Evolutionary conservation across 352 stramenopile species (phyloP), one percentile per base, ranked within the genome.

Genomic region (Globisporangium heterothallicum): DNA sequence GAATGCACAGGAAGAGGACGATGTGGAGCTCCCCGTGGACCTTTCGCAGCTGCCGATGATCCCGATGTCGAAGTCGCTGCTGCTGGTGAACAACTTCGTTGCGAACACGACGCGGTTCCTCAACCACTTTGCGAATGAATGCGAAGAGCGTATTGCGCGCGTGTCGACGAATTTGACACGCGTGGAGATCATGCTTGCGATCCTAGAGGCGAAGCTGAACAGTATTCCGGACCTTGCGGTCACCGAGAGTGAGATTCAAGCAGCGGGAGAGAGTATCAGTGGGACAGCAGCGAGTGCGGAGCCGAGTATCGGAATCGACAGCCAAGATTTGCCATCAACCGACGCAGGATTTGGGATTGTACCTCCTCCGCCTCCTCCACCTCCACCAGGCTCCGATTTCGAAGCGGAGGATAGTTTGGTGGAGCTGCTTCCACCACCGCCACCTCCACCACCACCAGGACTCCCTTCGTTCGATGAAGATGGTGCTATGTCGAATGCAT

Each of bases 31-130:
- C 1, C 82, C 79, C 5, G 60, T 93, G 24, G 82, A 93, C 50
- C 67, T 93, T 9, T 84, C 78, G 32, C 83, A 93, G 61, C 60
- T 93, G 30, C 74, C 78, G 32, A 58, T 73, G 42, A 88, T 92
- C 42, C 80, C 82, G 16, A 74, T 82, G 54, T 44, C 75, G 49
- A 93, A 93, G 64, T 84, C 78, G 45, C 64, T 93, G 50, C 58
- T 93, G 58, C 72, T 94, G 9, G 62, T 94, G 52, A 94, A 86
- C 67, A 93, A 94, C 56, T 94, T 94, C 51, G 77, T 91, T 38
- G 66, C 78, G 46, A 94, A 93, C 67, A 92, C 79, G 16, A 88
- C 79, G 58, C 72, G 78, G 18, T 94, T 94, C 64, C 64, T 94
- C 42, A 94, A 94, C 61, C 78, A 90, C 56, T 93, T 94, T 58